These are phyloP conservation scores for Cyanidiococcus yangmingshanensis DNA, from an alignment of 23 red algal genomes.

Conservation along the genomic window DNA sequence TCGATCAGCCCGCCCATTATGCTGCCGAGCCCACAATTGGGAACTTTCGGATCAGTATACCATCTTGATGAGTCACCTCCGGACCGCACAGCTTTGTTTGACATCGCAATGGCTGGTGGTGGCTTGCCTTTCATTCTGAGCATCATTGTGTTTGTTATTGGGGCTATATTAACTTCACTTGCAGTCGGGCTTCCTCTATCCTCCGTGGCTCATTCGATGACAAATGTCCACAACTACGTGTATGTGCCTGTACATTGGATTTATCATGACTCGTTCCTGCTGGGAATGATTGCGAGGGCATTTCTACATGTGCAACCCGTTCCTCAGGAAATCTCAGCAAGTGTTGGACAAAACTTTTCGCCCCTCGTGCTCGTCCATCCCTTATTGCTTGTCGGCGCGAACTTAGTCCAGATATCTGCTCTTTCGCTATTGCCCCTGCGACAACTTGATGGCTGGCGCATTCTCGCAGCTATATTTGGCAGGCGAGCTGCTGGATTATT, in stretches of 20 bases:
- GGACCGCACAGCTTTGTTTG: slow-evolving; percentile 42
- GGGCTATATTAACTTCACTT: slow-evolving; percentile 32
- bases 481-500: slow-evolving; percentile 41
- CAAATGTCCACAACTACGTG: neutral
- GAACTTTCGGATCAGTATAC: slow-evolving; percentile 52
- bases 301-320: neutral
- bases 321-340: slow-evolving; percentile 17
- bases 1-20: slow-evolving; percentile 38
- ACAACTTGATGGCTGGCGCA: slow-evolving; percentile 61
- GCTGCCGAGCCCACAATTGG: slow-evolving; percentile 55
- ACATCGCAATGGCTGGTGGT: slow-evolving; percentile 51
- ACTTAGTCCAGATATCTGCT: slow-evolving; percentile 47
- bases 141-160: slow-evolving; percentile 38
- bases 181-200: neutral
- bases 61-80: slow-evolving; percentile 53
- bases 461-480: slow-evolving; percentile 55
- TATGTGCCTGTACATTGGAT: neutral
- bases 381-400: slow-evolving; percentile 53
- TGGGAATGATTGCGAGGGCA: slow-evolving; percentile 6
- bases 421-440: slow-evolving; percentile 67
- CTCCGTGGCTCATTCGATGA: neutral
- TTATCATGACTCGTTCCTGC: neutral
- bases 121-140: slow-evolving; percentile 35
- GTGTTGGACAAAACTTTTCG: slow-evolving; percentile 30
- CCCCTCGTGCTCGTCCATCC: slow-evolving; percentile 43